A percentile compares a stretch with the other conserved stretches of the same genome.
phyloP scores from a whole-genome alignment of 2,329 filamentous ascomycete species.

The Colletotrichum eleusines region DNA sequence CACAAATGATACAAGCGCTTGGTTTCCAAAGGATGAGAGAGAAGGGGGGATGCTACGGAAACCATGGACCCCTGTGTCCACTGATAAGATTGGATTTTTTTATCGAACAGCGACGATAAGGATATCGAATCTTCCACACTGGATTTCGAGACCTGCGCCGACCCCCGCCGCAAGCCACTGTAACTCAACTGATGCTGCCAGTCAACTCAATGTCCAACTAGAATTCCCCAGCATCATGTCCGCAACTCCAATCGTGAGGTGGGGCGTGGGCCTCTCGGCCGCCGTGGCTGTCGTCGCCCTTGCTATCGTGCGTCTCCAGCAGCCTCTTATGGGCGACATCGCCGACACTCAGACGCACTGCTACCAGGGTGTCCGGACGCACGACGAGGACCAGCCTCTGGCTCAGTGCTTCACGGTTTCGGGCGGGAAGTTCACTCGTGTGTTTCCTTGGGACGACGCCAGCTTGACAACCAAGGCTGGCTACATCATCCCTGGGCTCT shows the following conservation, averaged over 20 bases:
- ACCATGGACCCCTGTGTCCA: conserved; percentile 9
- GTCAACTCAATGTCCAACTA: conserved; percentile 12
- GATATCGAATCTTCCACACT: conserved; percentile 27
- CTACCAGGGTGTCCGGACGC: conserved; percentile 55
- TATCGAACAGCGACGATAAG: conserved; percentile 33
- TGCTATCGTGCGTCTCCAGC: conserved; percentile 46
- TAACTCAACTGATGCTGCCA: conserved; percentile 4
- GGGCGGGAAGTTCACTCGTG: conserved; percentile 63
- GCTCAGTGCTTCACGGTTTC: conserved; percentile 69
- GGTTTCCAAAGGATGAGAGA: too few species aligned
- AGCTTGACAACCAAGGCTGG: conserved; percentile 53
- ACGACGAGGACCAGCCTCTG: conserved; percentile 51
- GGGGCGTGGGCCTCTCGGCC: conserved; percentile 47
- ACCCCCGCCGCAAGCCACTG: conserved; percentile 1
- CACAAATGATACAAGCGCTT: too few species aligned
- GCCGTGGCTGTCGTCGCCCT: conserved; percentile 47
- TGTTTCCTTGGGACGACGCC: conserved; percentile 55
- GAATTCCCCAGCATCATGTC: conserved; percentile 23
- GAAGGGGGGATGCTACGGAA: background rate
- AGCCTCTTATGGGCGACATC: conserved; percentile 32
- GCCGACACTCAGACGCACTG: conserved; percentile 50
- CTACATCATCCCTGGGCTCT: conserved; percentile 74
- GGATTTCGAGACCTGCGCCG: conserved; percentile 19
- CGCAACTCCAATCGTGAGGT: conserved; percentile 28
- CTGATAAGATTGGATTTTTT: conserved; percentile 32